These are phyloP conservation scores for Lithospermum erythrorhizon DNA, from an alignment of 257 asterid genomes.

Conservation along the genomic window DNA sequence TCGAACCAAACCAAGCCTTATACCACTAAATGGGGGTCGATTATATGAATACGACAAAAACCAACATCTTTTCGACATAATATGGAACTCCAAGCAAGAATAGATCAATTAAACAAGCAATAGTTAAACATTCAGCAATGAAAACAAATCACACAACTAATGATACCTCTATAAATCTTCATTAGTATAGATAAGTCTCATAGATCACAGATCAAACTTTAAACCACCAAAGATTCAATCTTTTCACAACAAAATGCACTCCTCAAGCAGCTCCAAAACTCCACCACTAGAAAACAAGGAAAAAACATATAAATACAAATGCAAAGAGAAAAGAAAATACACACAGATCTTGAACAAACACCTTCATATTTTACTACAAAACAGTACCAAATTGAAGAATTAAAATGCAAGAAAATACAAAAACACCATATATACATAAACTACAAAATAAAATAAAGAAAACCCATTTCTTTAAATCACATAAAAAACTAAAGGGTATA, in stretches of 20 bases:
- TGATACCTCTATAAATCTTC: no score
- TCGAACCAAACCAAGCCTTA: no score
- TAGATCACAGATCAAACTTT: no score
- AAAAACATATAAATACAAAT: conserved; percentile 27
- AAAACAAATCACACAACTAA: no score
- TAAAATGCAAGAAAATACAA: conserved; percentile 19
- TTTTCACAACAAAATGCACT: conserved; percentile 24
- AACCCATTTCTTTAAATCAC: conserved; percentile 3
- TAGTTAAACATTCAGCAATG: no score
- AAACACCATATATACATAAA: conserved; percentile 28
- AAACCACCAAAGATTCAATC: no score
- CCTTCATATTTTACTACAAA: conserved; percentile 41
- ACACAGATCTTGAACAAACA: conserved; percentile 64
- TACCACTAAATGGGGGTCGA: no score
- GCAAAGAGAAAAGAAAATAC: conserved; percentile 29
- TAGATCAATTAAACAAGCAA: no score
- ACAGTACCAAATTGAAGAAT: conserved; percentile 46
- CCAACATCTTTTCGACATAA: no score
- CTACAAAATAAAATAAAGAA: conserved; percentile 16
- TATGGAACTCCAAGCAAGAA: no score
- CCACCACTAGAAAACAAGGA: conserved; percentile 39
- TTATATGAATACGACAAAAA: no score
- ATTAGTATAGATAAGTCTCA: no score
- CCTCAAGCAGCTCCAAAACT: conserved; percentile 22
- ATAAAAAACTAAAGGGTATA: background rate